Conservation (phyloP, 108 stramenopile genomes). For the Nitzschia sp. region DNA sequence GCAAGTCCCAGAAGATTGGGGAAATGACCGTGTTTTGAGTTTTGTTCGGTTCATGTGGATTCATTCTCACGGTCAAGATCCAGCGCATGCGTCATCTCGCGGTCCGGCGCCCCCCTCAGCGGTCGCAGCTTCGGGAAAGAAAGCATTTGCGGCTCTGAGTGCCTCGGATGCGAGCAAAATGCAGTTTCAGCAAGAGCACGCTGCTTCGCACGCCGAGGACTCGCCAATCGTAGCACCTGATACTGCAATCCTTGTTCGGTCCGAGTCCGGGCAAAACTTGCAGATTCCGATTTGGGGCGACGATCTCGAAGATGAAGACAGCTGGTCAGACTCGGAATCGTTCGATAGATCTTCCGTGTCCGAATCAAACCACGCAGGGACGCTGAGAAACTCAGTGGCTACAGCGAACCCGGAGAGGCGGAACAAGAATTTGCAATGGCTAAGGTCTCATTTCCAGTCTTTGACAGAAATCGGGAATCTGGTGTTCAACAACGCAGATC, state of each 20-base stretch:
- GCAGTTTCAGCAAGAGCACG: constrained; percentile 55
- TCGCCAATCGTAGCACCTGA: constrained; percentile 66
- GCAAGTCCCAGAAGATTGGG: constrained; percentile 72
- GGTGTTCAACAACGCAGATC: constrained; percentile 72
- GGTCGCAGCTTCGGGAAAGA: constrained; percentile 77
- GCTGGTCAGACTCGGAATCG: constrained; percentile 32
- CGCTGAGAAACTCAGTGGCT: constrained; percentile 14
- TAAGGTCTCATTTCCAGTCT: constrained; percentile 64
- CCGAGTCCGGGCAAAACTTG: constrained; percentile 55
- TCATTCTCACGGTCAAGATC: constrained; percentile 35
- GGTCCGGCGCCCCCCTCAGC: constrained; percentile 78
- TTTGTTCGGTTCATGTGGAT: constrained; percentile 85
- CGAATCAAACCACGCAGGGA: constrained; percentile 10
- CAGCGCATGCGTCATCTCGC: constrained; percentile 14
- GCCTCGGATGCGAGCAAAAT: constrained; percentile 31
- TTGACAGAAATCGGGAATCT: constrained; percentile 64
- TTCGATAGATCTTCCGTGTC: constrained; percentile 29
- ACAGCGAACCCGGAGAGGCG: constrained; percentile 43
- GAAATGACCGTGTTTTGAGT: constrained; percentile 78
- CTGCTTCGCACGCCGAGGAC: constrained; percentile 47
- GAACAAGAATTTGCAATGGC: constrained; percentile 67
- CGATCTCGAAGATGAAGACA: constrained; percentile 20
- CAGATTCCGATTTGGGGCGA: constrained; percentile 31
- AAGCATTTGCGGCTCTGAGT: constrained; percentile 67
- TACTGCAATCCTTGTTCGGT: constrained; percentile 75